phyloP scores from a whole-genome alignment of 169 alveolate genomes.

The Cryptosporidium canis region DNA sequence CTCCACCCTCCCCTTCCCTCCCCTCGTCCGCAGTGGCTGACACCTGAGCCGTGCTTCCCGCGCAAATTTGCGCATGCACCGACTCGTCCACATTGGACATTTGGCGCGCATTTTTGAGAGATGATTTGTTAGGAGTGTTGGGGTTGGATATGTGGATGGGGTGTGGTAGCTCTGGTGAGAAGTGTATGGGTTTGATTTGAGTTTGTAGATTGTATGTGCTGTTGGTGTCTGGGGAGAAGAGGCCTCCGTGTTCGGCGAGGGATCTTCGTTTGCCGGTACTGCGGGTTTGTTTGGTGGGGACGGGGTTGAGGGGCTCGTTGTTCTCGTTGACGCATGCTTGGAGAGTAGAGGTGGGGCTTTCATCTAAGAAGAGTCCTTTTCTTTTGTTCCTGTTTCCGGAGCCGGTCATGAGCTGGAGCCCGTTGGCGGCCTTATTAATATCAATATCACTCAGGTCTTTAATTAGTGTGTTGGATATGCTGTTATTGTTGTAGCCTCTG shows the following conservation, averaged over 20 bases:
- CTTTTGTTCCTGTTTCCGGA: neutral
- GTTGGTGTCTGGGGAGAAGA: neutral
- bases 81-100: neutral
- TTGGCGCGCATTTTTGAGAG: neutral
- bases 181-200: neutral
- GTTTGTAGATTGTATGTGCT: neutral
- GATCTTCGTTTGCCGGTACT: neutral
- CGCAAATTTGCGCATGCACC: neutral
- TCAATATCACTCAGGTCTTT: constrained; percentile 11
- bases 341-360: neutral
- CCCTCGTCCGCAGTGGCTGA: neutral
- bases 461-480: neutral
- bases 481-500: neutral
- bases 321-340: neutral
- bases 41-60: neutral
- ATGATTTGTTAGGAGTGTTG: neutral
- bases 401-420: neutral
- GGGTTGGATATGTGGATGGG: neutral
- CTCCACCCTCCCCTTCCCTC: neutral
- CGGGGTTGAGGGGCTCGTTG: neutral
- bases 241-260: neutral
- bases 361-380: neutral
- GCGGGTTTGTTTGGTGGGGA: neutral
- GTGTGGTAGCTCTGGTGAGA: neutral
- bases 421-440: constrained; percentile 1